Conservation (phyloP, 495 filamentous ascomycete genomes). For the Darksidea phi region DNA sequence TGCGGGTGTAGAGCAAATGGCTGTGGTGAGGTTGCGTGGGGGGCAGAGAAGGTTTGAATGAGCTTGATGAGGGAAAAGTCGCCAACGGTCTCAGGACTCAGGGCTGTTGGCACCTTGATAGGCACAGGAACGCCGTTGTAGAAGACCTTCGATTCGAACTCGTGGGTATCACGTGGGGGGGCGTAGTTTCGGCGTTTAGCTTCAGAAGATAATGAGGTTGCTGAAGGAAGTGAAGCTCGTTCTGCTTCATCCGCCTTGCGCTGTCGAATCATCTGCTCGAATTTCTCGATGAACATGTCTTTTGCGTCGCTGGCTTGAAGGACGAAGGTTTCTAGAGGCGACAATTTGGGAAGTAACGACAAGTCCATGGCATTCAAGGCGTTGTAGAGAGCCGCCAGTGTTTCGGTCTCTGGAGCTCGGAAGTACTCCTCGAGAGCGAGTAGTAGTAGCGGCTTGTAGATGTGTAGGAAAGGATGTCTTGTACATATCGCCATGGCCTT, state of each 20-base stretch:
- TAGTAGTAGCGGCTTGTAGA: constrained; percentile 95
- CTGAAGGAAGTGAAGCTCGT: constrained; percentile 31
- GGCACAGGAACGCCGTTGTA: constrained; percentile 95
- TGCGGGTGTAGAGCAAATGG: constrained; percentile 86
- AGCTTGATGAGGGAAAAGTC: constrained; percentile 97
- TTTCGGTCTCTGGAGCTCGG: constrained; percentile 84
- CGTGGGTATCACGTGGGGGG: constrained; percentile 89
- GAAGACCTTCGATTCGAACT: constrained; percentile 90
- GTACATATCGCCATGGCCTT: constrained; percentile 99
- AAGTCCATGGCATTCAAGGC: constrained; percentile 97
- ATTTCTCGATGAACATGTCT: constrained; percentile 96
- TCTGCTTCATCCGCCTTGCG: constrained; percentile 52
- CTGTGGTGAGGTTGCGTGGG: constrained; percentile 77
- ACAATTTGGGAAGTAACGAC: constrained; percentile 85
- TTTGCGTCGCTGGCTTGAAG: constrained; percentile 88
- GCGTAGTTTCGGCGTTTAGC: constrained; percentile 50
- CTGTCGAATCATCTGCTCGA: constrained; percentile 86
- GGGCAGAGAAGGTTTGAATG: constrained; percentile 84
- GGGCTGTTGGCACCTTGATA: constrained; percentile 88
- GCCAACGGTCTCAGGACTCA: constrained; percentile 93
- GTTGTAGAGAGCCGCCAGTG: constrained; percentile 82
- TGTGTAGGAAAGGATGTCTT: constrained; percentile 95
- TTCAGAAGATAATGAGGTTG: constrained; percentile 39
- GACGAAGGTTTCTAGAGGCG: constrained; percentile 77
- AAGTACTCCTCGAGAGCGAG: constrained; percentile 98